Conservation (phyloP, 768 basidiomycete species). For the Cystofilobasidium bisporidii region DNA sequence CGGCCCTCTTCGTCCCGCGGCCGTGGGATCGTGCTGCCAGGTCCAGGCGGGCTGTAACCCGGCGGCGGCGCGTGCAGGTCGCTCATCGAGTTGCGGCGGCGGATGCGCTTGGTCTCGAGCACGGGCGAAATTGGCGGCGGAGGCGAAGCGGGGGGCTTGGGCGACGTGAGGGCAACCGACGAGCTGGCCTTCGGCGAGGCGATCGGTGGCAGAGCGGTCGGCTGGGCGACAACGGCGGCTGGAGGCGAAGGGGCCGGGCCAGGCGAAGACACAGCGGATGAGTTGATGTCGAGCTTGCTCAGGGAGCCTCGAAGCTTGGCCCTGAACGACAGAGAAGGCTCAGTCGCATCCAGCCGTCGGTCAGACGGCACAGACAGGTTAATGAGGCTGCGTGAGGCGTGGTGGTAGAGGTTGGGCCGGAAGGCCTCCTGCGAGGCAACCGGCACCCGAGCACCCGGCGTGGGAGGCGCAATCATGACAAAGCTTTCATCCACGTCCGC, state of each 20-base stretch:
- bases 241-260: neutral
- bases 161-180: neutral
- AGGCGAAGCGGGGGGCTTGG: slow-evolving; percentile 27
- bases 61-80: slow-evolving; percentile 41
- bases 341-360: slow-evolving; percentile 25
- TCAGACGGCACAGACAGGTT: slow-evolving; percentile 28
- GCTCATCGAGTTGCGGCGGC: slow-evolving; percentile 41
- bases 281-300: slow-evolving; percentile 28
- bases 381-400: slow-evolving; percentile 31
- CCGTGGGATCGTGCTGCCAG: slow-evolving; percentile 36
- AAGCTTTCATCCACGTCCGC: slow-evolving; percentile 29
- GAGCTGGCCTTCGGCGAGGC: slow-evolving; percentile 13
- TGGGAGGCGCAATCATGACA: slow-evolving; percentile 22
- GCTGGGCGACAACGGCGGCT: slow-evolving; percentile 9
- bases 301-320: slow-evolving; percentile 29
- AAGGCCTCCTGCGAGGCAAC: slow-evolving; percentile 19
- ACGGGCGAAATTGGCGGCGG: slow-evolving; percentile 19
- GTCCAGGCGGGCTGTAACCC: slow-evolving; percentile 40
- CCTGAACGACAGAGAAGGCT: slow-evolving; percentile 18
- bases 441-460: slow-evolving; percentile 15
- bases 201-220: neutral
- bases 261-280: neutral
- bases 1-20: slow-evolving; percentile 61
- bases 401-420: slow-evolving; percentile 30
- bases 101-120: slow-evolving; percentile 28